phyloP scores from a whole-genome alignment of 2,329 filamentous ascomycete genomes.

The Microsporum audouinii region DNA sequence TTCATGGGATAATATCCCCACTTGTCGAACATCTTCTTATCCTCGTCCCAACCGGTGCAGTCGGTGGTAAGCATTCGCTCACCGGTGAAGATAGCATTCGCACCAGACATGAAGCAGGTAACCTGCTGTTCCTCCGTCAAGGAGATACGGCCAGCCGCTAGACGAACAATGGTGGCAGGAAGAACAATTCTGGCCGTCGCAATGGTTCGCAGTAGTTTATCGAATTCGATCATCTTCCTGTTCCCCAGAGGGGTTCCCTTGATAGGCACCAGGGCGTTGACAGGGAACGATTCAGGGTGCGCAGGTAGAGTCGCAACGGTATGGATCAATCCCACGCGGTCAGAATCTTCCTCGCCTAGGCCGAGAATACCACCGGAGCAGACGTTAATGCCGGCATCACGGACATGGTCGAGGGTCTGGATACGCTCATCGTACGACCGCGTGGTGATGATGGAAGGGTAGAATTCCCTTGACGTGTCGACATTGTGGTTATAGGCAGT shows the following conservation, averaged over 20 bases:
- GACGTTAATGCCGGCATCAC: slow-evolving; percentile 77
- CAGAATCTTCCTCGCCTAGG: slow-evolving; percentile 63
- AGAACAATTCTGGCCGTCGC: slow-evolving; percentile 74
- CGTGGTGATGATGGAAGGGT: slow-evolving; percentile 75
- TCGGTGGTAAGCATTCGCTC: slow-evolving; percentile 94
- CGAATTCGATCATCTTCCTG: slow-evolving; percentile 59
- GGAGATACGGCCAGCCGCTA: slow-evolving; percentile 72
- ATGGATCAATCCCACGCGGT: slow-evolving; percentile 72
- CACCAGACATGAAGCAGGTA: slow-evolving; percentile 78
- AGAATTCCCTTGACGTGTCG: slow-evolving; percentile 81
- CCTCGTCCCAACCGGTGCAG: slow-evolving; percentile 84
- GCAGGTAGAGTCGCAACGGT: slow-evolving; percentile 68
- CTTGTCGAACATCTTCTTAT: slow-evolving; percentile 67
- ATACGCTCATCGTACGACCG: slow-evolving; percentile 78
- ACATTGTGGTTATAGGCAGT: slow-evolving; percentile 94
- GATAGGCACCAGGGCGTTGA: slow-evolving; percentile 84
- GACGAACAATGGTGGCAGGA: slow-evolving; percentile 73
- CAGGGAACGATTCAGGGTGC: slow-evolving; percentile 83
- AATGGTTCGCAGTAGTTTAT: slow-evolving; percentile 68
- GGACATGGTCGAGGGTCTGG: slow-evolving; percentile 65
- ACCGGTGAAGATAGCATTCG: slow-evolving; percentile 89
- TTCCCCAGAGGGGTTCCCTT: slow-evolving; percentile 78
- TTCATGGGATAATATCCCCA: slow-evolving; percentile 76
- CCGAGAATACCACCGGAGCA: slow-evolving; percentile 84
- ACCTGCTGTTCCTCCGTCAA: slow-evolving; percentile 84